Percentiles rank a stretch among this genome's conserved stretches.
These are phyloP conservation scores for Taphrina deformans DNA, from an alignment of 1,139 yeast genomes.

Conservation along the genomic window DNA sequence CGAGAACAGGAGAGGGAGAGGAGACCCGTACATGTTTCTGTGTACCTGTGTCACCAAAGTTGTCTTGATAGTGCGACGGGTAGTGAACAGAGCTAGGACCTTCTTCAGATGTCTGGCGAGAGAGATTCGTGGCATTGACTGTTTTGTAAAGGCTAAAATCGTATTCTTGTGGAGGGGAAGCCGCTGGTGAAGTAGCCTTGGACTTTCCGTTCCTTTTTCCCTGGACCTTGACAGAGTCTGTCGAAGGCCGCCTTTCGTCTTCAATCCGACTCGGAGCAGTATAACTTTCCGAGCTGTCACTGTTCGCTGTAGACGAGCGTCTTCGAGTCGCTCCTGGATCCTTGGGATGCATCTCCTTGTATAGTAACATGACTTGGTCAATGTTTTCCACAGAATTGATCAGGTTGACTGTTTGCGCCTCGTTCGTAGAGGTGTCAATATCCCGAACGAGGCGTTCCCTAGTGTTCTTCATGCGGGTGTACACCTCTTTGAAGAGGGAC, in stretches of 20 bases:
- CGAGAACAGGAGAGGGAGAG: neutral
- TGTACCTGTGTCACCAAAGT: neutral
- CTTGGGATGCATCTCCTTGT: conserved; percentile 13
- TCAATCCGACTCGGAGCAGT: neutral
- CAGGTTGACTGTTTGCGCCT: conserved; percentile 15
- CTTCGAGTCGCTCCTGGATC: neutral
- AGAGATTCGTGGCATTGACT: neutral
- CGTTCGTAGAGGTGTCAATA: conserved; percentile 12
- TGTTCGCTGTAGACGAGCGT: neutral
- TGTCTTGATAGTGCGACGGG: neutral
- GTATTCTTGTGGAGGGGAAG: neutral
- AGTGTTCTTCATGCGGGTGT: conserved; percentile 1
- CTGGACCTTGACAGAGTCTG: neutral
- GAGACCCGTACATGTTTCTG: neutral
- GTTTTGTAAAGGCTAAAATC: neutral
- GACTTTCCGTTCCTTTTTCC: neutral
- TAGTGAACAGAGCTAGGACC: neutral
- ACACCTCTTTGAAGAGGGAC: conserved; percentile 12
- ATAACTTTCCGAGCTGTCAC: neutral
- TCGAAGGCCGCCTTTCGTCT: neutral
- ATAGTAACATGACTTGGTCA: conserved; percentile 9
- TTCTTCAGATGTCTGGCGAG: neutral
- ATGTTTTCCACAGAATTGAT: conserved; percentile 10
- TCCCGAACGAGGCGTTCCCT: conserved; percentile 13
- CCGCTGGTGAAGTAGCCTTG: neutral